A percentile compares a stretch with the other conserved stretches of the same genome.
These are phyloP conservation scores for Tephrocybe sp. DNA, from an alignment of 768 basidiomycete genomes.

Conservation along the genomic window DNA sequence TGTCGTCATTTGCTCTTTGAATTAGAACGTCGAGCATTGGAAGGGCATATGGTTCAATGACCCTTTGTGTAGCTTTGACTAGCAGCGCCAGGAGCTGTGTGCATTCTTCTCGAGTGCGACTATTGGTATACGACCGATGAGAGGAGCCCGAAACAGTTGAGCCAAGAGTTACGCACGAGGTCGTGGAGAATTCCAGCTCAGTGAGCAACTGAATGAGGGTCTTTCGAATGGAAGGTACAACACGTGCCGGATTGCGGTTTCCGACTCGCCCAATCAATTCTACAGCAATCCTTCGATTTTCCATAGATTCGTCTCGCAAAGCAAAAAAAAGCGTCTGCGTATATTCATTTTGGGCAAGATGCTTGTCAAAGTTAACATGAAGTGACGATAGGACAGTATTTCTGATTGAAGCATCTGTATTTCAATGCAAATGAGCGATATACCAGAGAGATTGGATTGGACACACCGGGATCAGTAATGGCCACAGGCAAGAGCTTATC, in stretches of 20 bases:
- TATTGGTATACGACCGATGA: constrained; percentile 30
- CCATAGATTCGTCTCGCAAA: constrained; percentile 93
- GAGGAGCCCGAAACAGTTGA: not conserved
- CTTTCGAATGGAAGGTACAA: constrained; percentile 95
- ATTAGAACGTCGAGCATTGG: constrained; percentile 91
- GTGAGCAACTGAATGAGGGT: constrained; percentile 94
- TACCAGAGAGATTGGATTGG: constrained; percentile 3
- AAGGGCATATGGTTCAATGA: constrained; percentile 94
- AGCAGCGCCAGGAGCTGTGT: constrained; percentile 88
- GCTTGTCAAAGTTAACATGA: constrained; percentile 93
- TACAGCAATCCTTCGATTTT: constrained; percentile 88
- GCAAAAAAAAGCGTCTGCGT: constrained; percentile 95
- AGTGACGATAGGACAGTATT: constrained; percentile 84
- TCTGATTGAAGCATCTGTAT: constrained; percentile 73
- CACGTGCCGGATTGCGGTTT: constrained; percentile 94
- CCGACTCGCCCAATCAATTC: constrained; percentile 89
- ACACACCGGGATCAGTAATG: constrained; percentile 88
- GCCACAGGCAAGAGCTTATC: constrained; percentile 93
- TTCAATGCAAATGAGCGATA: not conserved
- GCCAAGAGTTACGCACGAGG: constrained; percentile 43
- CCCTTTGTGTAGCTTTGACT: constrained; percentile 85
- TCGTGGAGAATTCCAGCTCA: constrained; percentile 92
- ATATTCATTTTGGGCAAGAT: constrained; percentile 97
- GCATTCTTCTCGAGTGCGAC: constrained; percentile 87
- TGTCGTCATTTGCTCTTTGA: constrained; percentile 81